These are phyloP conservation scores for Phylloporus sp. DNA, from an alignment of 768 basidiomycete species.

Conservation along the genomic window DNA sequence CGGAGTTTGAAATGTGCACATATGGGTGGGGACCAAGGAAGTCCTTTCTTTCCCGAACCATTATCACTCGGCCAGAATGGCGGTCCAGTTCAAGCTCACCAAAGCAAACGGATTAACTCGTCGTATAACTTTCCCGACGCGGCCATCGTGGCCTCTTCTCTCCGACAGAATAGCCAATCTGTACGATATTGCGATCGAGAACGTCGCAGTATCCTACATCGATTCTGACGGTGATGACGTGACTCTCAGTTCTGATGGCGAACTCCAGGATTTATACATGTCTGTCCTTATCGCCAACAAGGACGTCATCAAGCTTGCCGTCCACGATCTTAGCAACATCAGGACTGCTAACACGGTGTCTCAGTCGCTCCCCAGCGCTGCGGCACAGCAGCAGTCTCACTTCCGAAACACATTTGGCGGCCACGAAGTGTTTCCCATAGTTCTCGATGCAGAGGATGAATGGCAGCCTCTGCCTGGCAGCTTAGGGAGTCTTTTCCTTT, in stretches of 20 bases:
- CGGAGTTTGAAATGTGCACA: constrained; percentile 40
- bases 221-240: constrained; percentile 73
- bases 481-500: constrained; percentile 39
- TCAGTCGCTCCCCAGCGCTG: constrained; percentile 30
- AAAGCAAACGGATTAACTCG: constrained; percentile 55
- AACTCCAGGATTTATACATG: constrained; percentile 68
- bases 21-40: no score
- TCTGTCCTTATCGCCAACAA: constrained; percentile 22
- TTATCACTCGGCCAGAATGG: constrained; percentile 39
- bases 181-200: constrained; percentile 50
- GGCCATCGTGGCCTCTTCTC: constrained; percentile 55
- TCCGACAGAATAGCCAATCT: constrained; percentile 51
- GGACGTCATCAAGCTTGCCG: constrained; percentile 50
- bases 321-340: constrained; percentile 49
- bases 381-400: constrained; percentile 30
- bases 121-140: constrained; percentile 46
- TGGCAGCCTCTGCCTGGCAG: constrained; percentile 55
- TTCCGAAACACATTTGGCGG: constrained; percentile 61
- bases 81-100: constrained; percentile 61
- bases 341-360: constrained; percentile 32
- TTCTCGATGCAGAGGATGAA: constrained; percentile 50
- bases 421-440: constrained; percentile 40
- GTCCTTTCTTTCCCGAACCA: constrained; percentile 17
- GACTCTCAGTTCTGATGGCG: constrained; percentile 70
- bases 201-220: constrained; percentile 64